phyloP scores from a whole-genome alignment of 805 yeast genomes.

The Kodamaea jinghongensis region DNA sequence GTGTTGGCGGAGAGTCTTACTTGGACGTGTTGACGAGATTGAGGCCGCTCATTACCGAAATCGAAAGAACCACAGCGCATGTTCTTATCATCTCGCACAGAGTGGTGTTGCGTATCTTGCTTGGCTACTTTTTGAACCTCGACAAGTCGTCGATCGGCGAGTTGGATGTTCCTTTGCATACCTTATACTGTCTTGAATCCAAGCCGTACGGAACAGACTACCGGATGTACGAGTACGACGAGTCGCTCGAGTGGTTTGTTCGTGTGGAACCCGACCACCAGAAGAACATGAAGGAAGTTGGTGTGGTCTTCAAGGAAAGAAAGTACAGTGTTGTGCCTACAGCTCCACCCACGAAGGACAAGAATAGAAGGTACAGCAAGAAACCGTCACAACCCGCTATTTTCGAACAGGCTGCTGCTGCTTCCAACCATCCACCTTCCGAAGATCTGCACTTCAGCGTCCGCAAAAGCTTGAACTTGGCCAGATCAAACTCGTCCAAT shows the following conservation, averaged over 20 bases:
- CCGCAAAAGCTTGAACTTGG: slow-evolving; percentile 21
- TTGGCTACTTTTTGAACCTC: slow-evolving; percentile 87
- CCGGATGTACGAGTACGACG: slow-evolving; percentile 85
- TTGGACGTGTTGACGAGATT: slow-evolving; percentile 89
- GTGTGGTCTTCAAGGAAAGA: slow-evolving; percentile 65
- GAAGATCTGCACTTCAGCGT: slow-evolving; percentile 19
- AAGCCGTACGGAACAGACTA: slow-evolving; percentile 96
- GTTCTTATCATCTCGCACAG: slow-evolving; percentile 82
- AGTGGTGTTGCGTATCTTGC: slow-evolving; percentile 81
- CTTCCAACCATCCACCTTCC: neutral
- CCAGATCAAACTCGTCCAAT: neutral
- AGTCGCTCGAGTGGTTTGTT: slow-evolving; percentile 69
- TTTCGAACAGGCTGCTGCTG: neutral
- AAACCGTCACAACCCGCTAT: slow-evolving; percentile 1
- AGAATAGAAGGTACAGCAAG: slow-evolving; percentile 6
- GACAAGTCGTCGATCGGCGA: slow-evolving; percentile 79
- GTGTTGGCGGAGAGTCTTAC: slow-evolving; percentile 95
- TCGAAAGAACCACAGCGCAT: slow-evolving; percentile 89
- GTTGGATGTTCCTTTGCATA: slow-evolving; percentile 89
- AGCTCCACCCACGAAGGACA: slow-evolving; percentile 49
- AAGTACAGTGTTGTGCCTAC: slow-evolving; percentile 76
- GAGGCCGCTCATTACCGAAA: slow-evolving; percentile 85
- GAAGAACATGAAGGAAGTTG: slow-evolving; percentile 65
- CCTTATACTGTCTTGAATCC: slow-evolving; percentile 85
- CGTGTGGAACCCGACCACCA: slow-evolving; percentile 57